phyloP scores from a whole-genome alignment of 1,139 yeast genomes.

The Pichia sp. region DNA sequence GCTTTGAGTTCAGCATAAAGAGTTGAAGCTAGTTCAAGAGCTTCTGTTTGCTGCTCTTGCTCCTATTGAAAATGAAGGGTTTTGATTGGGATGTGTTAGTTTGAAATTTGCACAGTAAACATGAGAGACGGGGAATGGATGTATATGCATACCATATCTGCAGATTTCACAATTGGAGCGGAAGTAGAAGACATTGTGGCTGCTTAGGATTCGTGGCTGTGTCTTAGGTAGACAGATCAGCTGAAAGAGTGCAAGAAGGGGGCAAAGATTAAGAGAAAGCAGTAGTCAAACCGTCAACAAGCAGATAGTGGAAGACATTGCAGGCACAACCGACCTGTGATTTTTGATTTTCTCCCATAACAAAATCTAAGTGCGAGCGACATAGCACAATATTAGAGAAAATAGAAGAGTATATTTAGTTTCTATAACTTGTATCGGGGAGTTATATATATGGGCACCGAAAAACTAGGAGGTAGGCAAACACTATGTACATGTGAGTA shows the following conservation, averaged over 20 bases:
- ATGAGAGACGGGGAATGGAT: not conserved
- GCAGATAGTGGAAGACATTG: too few species aligned
- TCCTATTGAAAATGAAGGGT: constrained; percentile 30
- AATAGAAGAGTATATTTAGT: not conserved
- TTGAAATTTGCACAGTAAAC: not conserved
- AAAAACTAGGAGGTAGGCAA: not conserved
- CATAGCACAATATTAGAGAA: too few species aligned
- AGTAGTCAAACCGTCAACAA: too few species aligned
- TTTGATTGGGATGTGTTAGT: not conserved
- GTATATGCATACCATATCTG: not conserved
- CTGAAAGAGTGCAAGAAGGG: too few species aligned
- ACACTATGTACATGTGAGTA: not conserved
- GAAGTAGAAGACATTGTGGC: not conserved
- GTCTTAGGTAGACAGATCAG: too few species aligned
- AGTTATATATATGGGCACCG: not conserved
- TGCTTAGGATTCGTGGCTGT: not conserved
- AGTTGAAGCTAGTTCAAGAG: constrained; percentile 54
- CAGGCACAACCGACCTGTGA: too few species aligned
- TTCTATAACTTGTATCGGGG: not conserved
- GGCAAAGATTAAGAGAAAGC: too few species aligned
- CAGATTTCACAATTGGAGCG: not conserved
- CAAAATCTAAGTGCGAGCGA: too few species aligned
- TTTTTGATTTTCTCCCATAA: too few species aligned
- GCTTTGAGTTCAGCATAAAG: constrained; percentile 43
- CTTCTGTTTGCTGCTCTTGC: constrained; percentile 55